phyloP scores from a whole-genome alignment of 2,329 filamentous ascomycete species.

The Microcyclospora pomicola region DNA sequence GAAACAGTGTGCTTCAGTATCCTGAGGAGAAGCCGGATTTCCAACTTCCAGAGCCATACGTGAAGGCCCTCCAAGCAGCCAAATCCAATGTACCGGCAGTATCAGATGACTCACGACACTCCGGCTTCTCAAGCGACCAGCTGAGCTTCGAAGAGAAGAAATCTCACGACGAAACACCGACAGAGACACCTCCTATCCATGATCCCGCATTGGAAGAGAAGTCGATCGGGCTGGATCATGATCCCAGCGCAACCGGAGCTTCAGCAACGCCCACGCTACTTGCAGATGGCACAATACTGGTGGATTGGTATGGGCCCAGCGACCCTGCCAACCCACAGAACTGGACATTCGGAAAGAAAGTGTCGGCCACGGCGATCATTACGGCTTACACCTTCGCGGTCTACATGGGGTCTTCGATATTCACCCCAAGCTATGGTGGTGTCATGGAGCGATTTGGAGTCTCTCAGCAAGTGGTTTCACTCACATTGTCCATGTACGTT shows the following conservation, averaged over 20 bases:
- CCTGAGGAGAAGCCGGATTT: slow-evolving; percentile 47
- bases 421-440: slow-evolving; percentile 30
- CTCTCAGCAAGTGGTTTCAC: slow-evolving; percentile 36
- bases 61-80: slow-evolving; percentile 7
- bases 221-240: no score
- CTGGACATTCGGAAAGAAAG: slow-evolving; percentile 17
- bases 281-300: slow-evolving; percentile 36
- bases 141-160: neutral
- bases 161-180: slow-evolving; percentile 1
- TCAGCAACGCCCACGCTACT: no score
- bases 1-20: slow-evolving; percentile 41
- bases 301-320: slow-evolving; percentile 31
- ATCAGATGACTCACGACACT: no score
- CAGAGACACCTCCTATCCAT: slow-evolving; percentile 26
- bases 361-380: slow-evolving; percentile 26
- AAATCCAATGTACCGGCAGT: neutral
- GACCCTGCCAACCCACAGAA: slow-evolving; percentile 21
- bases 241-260: no score
- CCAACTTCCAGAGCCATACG: slow-evolving; percentile 33
- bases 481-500: slow-evolving; percentile 50
- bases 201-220: slow-evolving; percentile 33
- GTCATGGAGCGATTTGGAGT: slow-evolving; percentile 43
- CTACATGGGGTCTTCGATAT: slow-evolving; percentile 40
- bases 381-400: slow-evolving; percentile 46
- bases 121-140: no score